These are phyloP conservation scores for Tulasnella sp. DNA, from an alignment of 768 basidiomycete genomes.

Conservation along the genomic window DNA sequence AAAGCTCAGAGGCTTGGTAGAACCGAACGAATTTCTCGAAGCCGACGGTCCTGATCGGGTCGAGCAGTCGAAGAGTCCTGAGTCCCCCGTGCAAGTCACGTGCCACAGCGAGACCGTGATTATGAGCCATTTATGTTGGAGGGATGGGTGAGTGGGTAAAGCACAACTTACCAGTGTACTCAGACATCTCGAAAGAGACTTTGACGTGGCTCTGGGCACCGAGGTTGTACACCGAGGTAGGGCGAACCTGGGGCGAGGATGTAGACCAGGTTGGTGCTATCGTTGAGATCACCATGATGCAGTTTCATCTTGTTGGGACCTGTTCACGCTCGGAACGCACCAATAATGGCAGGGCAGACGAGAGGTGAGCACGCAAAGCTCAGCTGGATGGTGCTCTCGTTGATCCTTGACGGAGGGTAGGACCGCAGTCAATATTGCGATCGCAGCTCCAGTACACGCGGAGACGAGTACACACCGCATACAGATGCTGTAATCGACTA, in stretches of 20 bases:
- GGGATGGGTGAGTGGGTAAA: background rate
- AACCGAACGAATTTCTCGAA: constrained; percentile 88
- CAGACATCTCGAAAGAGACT: constrained; percentile 98
- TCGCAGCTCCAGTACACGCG: background rate
- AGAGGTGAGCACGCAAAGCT: background rate
- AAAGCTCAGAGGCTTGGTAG: constrained; percentile 96
- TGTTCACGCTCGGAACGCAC: constrained; percentile 26
- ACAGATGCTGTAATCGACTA: constrained; percentile 86
- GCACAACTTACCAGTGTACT: constrained; percentile 60
- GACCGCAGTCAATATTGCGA: background rate
- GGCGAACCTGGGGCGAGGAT: constrained; percentile 91
- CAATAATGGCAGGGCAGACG: background rate
- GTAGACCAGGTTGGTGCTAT: constrained; percentile 95
- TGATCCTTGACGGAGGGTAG: constrained; percentile 45
- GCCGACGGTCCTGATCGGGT: constrained; percentile 92
- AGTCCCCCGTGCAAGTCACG: constrained; percentile 52
- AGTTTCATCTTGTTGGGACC: constrained; percentile 71
- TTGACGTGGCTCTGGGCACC: constrained; percentile 98
- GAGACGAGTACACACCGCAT: constrained; percentile 36
- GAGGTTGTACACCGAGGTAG: constrained; percentile 95
- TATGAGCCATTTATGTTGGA: background rate
- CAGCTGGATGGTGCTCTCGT: constrained; percentile 64
- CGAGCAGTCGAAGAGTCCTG: constrained; percentile 89
- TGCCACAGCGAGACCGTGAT: background rate
- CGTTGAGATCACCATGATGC: constrained; percentile 89